Conservation (phyloP, 257 asterid species). For the Cynanchum wilfordii region DNA sequence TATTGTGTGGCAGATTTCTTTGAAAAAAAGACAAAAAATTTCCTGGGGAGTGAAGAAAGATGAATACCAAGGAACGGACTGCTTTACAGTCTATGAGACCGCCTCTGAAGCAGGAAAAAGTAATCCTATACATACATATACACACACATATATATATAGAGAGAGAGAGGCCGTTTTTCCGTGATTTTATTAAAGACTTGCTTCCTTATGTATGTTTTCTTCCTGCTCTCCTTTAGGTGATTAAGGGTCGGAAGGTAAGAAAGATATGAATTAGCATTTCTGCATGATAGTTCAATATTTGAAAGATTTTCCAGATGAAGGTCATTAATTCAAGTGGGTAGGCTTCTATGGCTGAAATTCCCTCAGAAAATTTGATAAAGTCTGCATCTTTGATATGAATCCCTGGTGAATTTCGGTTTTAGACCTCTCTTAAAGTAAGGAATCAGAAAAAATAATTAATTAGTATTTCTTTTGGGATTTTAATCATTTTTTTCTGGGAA, state of each 20-base stretch:
- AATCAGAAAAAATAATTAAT: neutral
- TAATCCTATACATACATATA: constrained; percentile 16
- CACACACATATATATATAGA: too few relatives aligned
- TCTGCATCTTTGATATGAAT: constrained; percentile 25
- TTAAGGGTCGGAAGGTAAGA: neutral
- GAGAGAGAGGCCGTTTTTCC: too few relatives aligned
- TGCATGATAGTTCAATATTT: neutral
- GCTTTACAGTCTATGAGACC: constrained; percentile 53
- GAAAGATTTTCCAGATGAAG: constrained; percentile 6
- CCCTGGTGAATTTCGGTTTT: constrained; percentile 14
- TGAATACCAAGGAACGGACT: constrained; percentile 54
- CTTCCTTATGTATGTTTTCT: neutral
- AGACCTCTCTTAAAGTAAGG: neutral
- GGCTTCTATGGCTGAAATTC: constrained; percentile 22
- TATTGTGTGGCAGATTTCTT: constrained; percentile 38
- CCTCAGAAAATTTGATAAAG: constrained; percentile 21
- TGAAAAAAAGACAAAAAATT: neutral
- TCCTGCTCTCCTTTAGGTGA: neutral
- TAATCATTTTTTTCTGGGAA: too few relatives aligned
- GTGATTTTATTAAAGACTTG: neutral
- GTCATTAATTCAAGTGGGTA: constrained; percentile 20
- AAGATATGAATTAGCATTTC: neutral
- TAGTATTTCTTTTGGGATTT: too few relatives aligned
- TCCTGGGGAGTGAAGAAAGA: constrained; percentile 35
- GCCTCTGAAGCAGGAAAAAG: constrained; percentile 44